Conservation (phyloP, 805 yeast species). For the Ogataea angusta region DNA sequence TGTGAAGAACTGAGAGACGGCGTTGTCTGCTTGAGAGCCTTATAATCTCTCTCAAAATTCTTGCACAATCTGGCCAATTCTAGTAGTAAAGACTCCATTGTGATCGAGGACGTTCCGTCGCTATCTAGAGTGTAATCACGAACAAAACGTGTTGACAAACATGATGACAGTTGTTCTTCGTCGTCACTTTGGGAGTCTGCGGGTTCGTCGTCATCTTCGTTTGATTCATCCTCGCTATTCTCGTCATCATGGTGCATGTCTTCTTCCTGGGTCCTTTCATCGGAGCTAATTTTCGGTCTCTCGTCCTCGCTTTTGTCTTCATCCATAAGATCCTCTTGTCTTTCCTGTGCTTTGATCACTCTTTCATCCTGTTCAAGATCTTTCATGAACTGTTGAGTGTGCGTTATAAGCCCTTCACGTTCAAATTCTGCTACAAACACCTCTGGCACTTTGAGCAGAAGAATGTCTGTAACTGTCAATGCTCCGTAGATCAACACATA, state of each 20-base stretch:
- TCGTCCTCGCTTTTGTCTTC: slow-evolving; percentile 7
- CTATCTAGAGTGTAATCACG: slow-evolving; percentile 21
- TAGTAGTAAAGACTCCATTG: slow-evolving; percentile 13
- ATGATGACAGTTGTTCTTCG: background rate
- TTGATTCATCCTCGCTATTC: slow-evolving; percentile 13
- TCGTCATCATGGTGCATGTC: slow-evolving; percentile 6
- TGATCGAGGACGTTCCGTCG: slow-evolving; percentile 21
- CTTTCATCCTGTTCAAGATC: slow-evolving; percentile 19
- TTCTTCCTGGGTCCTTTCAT: slow-evolving; percentile 1
- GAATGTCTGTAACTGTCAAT: slow-evolving; percentile 42
- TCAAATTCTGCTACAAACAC: slow-evolving; percentile 49
- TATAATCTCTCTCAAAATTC: slow-evolving; percentile 20
- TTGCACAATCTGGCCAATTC: slow-evolving; percentile 19
- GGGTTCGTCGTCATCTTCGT: slow-evolving; percentile 16
- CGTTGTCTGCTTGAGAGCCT: slow-evolving; percentile 17
- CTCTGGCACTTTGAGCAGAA: slow-evolving; percentile 44
- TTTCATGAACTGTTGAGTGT: slow-evolving; percentile 38
- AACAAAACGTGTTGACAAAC: slow-evolving; percentile 9
- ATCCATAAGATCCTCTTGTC: slow-evolving; percentile 1
- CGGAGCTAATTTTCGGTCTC: background rate
- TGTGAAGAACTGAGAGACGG: slow-evolving; percentile 24
- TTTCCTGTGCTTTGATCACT: background rate
- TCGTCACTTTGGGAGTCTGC: slow-evolving; percentile 15
- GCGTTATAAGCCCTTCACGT: slow-evolving; percentile 69
- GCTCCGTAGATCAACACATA: slow-evolving; percentile 49